A percentile compares a stretch with the other conserved stretches of the same genome.
Conservation (phyloP, 2,329 filamentous ascomycete genomes). For the Cephalotrichum gorgonifer region DNA sequence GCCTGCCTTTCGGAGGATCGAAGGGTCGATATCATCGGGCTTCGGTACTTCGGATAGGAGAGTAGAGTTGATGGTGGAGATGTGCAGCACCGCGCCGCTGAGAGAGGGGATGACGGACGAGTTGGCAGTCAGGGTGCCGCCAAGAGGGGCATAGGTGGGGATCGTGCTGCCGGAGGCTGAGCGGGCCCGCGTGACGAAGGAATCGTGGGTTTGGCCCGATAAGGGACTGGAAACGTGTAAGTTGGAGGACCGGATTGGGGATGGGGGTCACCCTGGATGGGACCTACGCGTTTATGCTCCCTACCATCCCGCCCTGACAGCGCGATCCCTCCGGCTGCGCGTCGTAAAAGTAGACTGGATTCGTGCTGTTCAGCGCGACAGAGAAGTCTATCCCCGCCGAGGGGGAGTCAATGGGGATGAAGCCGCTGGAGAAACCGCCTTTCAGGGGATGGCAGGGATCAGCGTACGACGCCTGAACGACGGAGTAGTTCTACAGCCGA, state of each 20-base stretch:
- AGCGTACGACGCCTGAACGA: conserved; percentile 27
- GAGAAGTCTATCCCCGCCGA: conserved; percentile 22
- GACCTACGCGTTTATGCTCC: conserved; percentile 29
- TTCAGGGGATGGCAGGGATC: conserved; percentile 27
- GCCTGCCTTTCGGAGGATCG: conserved; percentile 15
- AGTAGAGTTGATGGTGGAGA: conserved; percentile 13
- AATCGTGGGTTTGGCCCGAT: conserved; percentile 16
- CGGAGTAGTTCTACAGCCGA: conserved; percentile 21
- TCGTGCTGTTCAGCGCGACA: conserved; percentile 17
- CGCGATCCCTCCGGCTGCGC: conserved; percentile 20
- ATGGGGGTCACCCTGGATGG: not conserved
- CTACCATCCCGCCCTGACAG: conserved; percentile 33
- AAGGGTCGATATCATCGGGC: conserved; percentile 8
- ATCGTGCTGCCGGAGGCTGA: conserved; percentile 22
- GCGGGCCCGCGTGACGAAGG: conserved; percentile 13
- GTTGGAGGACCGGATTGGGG: not conserved
- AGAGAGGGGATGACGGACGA: conserved; percentile 17
- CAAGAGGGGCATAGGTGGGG: conserved; percentile 19
- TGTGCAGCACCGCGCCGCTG: conserved; percentile 17
- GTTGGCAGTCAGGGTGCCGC: conserved; percentile 23
- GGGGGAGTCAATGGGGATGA: conserved; percentile 21
- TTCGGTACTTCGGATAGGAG: conserved; percentile 14
- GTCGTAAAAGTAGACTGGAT: conserved; percentile 28
- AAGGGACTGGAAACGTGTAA: conserved; percentile 6
- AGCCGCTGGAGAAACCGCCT: conserved; percentile 26